Percentiles rank a stretch among this genome's conserved stretches.
Conservation (phyloP, 78 protist genomes). For the Creolimax fragrantissima region DNA sequence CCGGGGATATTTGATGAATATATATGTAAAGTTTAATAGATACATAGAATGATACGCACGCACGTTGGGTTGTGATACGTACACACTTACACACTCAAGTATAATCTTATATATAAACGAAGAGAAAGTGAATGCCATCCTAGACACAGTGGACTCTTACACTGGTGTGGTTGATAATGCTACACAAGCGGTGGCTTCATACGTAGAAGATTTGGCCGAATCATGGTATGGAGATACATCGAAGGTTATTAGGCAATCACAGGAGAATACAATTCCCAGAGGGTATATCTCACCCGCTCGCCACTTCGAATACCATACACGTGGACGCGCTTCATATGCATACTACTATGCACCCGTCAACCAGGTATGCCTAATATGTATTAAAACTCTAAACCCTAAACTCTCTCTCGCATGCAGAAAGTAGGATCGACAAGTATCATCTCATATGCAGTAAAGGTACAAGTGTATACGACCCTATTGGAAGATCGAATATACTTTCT, state of each 20-base stretch:
- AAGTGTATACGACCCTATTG: too few relatives aligned
- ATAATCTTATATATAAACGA: too few relatives aligned
- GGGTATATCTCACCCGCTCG: neutral
- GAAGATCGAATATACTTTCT: too few relatives aligned
- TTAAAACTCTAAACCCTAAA: too few relatives aligned
- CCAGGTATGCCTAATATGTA: neutral
- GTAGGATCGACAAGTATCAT: too few relatives aligned
- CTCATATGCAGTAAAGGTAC: too few relatives aligned
- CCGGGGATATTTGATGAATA: too few relatives aligned
- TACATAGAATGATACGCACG: too few relatives aligned
- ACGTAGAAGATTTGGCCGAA: neutral
- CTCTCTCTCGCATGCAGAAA: too few relatives aligned
- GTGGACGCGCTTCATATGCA: neutral
- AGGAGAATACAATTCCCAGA: neutral
- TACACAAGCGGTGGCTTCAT: neutral
- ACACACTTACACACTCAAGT: too few relatives aligned
- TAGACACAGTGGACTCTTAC: neutral
- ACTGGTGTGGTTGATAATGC: neutral
- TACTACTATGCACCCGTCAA: neutral
- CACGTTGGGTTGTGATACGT: too few relatives aligned
- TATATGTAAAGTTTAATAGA: too few relatives aligned
- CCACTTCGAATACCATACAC: neutral
- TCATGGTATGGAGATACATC: neutral
- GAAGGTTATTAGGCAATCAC: neutral
- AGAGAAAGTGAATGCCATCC: neutral